Evolutionary conservation across 2,329 filamentous ascomycete genomes (phyloP), one percentile per base, ranked within the genome.

Genomic region (Orbilia ellipsospora): DNA sequence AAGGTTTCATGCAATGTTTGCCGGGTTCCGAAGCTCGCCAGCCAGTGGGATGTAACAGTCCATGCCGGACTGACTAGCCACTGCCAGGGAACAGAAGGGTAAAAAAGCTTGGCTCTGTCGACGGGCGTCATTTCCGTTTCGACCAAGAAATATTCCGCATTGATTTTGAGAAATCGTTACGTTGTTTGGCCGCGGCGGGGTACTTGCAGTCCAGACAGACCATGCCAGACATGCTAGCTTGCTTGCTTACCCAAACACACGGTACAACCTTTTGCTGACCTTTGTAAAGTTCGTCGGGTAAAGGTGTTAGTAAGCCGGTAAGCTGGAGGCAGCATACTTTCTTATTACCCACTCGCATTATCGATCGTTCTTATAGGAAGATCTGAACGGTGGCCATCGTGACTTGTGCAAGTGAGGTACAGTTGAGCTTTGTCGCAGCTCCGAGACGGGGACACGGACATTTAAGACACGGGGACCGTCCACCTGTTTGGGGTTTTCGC

Each of bases 11-110:
- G 66, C 51, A 59, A n/a, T 13, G 69, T 61, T 59, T 74, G 69
- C 69, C 69, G 69, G 36, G 50, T 50, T 63, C 69, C 69, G 69
- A 67, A 42, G 60, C 67, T 63, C 60, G 28, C 67, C 44, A 54
- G 45, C 51, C 36, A n/a, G 13, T 48, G 2, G 13, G 31, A 48
- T 15, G 44, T n/a, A 48, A 48, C 15, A n/a, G 13, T 23, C 59
- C 59, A 51, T 26, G 59, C 23, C 60, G n/a, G 45, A 7, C 28
- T 20, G 20, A 15, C 18, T 8, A 18, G 18, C 42, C 26, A 59
- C 44, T 48, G 13, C 44, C 31, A 36, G 31, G 28, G 31, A 36
- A 10, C 31, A 36, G 31, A 36, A 36, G 31, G 10, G 31, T 7
- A 10, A 10, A 36, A 10, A 36, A 20, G 51, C 67, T 72, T 72